Conservation (phyloP, 1,284 basidiomycete species). For the Mycena sp. region DNA sequence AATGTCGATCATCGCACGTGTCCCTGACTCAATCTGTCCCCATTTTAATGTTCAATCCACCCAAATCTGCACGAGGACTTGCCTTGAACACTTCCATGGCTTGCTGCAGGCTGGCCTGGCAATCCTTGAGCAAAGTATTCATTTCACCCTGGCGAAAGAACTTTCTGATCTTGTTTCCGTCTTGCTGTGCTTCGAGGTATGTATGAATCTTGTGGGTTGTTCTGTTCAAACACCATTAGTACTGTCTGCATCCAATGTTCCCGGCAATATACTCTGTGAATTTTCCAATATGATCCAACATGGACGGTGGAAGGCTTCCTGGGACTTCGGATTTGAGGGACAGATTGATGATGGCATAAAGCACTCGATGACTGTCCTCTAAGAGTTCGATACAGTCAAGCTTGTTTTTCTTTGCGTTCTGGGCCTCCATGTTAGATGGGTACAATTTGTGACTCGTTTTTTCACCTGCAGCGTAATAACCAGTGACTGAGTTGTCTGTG, state of each 20-base stretch:
- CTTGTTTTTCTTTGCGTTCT: conserved; percentile 2
- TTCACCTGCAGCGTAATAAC: not conserved
- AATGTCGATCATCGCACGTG: not conserved
- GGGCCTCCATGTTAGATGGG: not conserved
- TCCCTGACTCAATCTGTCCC: not conserved
- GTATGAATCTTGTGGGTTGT: not conserved
- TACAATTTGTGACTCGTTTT: not conserved
- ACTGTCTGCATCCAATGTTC: not conserved
- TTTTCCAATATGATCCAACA: conserved; percentile 4
- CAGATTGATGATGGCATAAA: not conserved
- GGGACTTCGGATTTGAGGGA: not conserved
- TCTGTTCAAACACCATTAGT: not conserved
- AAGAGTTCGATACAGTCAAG: not conserved
- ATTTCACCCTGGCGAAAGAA: not conserved
- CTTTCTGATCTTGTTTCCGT: not conserved
- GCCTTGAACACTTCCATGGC: not conserved
- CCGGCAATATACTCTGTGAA: conserved; percentile 2
- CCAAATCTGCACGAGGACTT: not conserved
- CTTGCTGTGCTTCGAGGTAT: not conserved
- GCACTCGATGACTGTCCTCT: not conserved
- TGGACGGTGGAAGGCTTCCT: not conserved
- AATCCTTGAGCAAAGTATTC: not conserved
- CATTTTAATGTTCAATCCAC: not conserved
- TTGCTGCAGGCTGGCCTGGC: not conserved
- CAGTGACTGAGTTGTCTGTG: not conserved